These are phyloP conservation scores for Cynanchum wilfordii DNA, from an alignment of 257 asterid genomes.

Conservation along the genomic window DNA sequence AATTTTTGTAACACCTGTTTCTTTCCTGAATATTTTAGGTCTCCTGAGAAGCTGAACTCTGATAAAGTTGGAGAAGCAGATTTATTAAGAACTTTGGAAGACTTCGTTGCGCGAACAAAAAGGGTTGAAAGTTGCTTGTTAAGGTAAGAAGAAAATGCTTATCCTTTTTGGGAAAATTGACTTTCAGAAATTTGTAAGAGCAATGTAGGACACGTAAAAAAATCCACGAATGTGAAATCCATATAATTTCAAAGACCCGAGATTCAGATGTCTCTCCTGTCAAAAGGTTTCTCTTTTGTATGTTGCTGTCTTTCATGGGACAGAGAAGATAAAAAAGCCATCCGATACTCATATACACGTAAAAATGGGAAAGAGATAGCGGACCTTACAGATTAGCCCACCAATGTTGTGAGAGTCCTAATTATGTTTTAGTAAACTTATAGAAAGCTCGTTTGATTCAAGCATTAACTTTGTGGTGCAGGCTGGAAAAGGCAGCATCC, in stretches of 20 bases:
- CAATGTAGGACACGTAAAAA: background rate
- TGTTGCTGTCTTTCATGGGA: background rate
- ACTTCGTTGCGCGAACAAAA: conserved; percentile 38
- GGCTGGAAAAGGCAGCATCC: conserved; percentile 54
- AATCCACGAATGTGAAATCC: background rate
- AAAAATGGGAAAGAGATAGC: background rate
- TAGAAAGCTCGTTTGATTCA: background rate
- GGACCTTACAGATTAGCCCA: background rate
- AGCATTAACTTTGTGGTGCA: conserved; percentile 37
- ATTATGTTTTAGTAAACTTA: background rate
- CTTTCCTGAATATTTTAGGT: conserved; percentile 28
- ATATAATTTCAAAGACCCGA: background rate
- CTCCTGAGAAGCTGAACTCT: conserved; percentile 32
- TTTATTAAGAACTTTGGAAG: conserved; percentile 38
- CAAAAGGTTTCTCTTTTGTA: background rate
- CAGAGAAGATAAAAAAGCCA: background rate
- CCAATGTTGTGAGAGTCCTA: background rate
- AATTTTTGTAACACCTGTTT: conserved; percentile 1
- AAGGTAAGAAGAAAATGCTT: conserved; percentile 29
- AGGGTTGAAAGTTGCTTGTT: conserved; percentile 46
- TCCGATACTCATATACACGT: background rate
- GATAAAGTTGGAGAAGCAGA: conserved; percentile 27
- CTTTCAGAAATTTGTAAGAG: background rate
- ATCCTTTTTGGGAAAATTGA: background rate
- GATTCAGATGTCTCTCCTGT: conserved; percentile 2